Evolutionary conservation across 169 alveolate genomes (phyloP).

Genomic region (Babesia bovis): DNA sequence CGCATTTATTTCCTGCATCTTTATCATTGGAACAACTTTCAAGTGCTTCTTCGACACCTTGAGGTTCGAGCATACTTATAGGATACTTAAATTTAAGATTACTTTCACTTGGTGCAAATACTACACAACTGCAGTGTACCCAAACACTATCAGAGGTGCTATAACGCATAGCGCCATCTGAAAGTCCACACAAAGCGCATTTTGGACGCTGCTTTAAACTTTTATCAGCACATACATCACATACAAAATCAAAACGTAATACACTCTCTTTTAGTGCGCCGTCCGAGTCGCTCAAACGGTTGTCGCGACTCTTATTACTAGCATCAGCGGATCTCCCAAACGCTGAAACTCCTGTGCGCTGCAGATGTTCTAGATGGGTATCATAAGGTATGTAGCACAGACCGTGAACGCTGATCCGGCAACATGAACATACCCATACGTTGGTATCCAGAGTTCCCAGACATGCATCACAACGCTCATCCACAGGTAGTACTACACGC

Average conservation of each 20-base stretch:
- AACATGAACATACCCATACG: not conserved
- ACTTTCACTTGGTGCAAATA: not conserved
- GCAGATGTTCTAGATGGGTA: not conserved
- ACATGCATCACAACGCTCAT: slow-evolving; percentile 44
- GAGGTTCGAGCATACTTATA: not conserved
- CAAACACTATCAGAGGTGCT: slow-evolving; percentile 1
- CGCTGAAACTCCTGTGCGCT: not conserved
- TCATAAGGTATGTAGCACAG: not conserved
- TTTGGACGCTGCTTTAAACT: not conserved
- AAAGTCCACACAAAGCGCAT: slow-evolving; percentile 27
- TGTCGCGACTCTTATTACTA: not conserved
- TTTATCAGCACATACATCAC: slow-evolving; percentile 7
- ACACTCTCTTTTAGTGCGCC: not conserved
- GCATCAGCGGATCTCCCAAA: not conserved
- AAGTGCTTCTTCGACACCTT: not conserved
- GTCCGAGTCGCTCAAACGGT: not conserved
- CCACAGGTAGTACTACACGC: not conserved
- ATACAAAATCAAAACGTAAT: not conserved
- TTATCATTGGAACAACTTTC: not conserved
- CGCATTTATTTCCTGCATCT: slow-evolving; percentile 6
- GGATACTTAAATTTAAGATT: not conserved
- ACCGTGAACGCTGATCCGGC: slow-evolving; percentile 19
- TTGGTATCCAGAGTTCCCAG: slow-evolving; percentile 4
- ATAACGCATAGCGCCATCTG: slow-evolving; percentile 26
- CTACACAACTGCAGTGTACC: slow-evolving; percentile 53